phyloP scores from a whole-genome alignment of 2,329 filamentous ascomycete species.

The Scedosporium boydii region DNA sequence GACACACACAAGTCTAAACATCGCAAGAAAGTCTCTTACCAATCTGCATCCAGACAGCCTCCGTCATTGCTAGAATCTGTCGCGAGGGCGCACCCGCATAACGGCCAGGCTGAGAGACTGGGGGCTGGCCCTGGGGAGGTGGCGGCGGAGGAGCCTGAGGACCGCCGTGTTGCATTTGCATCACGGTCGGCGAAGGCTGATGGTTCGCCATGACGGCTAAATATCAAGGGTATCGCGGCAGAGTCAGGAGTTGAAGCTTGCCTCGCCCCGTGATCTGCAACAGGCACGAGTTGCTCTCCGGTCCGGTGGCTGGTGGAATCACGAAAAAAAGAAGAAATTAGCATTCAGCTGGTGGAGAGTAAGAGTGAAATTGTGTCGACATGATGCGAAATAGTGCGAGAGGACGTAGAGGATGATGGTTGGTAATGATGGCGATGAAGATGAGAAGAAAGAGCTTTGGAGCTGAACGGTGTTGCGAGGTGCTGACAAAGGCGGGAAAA shows the following conservation, averaged over 20 bases:
- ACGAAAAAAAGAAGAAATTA: conserved; percentile 3
- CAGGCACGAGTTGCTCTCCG: conserved; percentile 11
- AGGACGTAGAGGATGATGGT: conserved; percentile 4
- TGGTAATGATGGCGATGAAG: conserved; percentile 3
- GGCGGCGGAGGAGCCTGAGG: conserved; percentile 53
- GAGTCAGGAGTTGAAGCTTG: not conserved
- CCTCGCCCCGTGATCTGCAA: conserved; percentile 9
- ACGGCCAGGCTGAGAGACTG: conserved; percentile 14
- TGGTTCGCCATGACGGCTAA: conserved; percentile 58
- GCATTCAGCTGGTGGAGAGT: not conserved
- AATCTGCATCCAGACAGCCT: conserved; percentile 84
- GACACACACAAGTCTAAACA: not conserved
- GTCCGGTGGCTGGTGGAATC: conserved; percentile 8
- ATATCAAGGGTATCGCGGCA: conserved; percentile 1
- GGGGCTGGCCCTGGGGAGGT: conserved; percentile 28
- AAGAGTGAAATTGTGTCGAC: not conserved
- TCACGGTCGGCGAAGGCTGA: conserved; percentile 72
- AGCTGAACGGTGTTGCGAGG: not conserved
- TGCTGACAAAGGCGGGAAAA: conserved; percentile 8
- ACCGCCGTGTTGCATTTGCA: conserved; percentile 59
- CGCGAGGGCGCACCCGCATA: conserved; percentile 45
- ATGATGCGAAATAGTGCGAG: not conserved
- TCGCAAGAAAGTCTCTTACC: conserved; percentile 47
- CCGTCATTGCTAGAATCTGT: conserved; percentile 70
- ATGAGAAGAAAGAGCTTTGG: not conserved